Evolutionary conservation across 306 rosid species (phyloP), one percentile per base, ranked within the genome.

Genomic region (Cucurbita pepo): DNA sequence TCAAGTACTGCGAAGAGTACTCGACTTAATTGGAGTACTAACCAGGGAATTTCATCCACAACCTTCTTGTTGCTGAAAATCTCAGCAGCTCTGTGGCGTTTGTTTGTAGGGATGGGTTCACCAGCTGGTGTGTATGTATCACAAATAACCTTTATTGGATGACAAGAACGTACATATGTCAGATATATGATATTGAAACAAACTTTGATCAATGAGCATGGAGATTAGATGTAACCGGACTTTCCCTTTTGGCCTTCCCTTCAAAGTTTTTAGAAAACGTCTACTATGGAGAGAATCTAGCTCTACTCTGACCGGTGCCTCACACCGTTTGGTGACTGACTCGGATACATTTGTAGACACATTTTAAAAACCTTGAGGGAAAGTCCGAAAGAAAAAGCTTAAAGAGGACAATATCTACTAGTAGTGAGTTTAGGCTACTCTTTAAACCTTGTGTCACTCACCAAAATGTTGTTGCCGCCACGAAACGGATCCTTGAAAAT

Each of bases 391-490:
- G 34, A 4, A 3, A 30, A 30, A 30, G 3, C 34, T 30, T 3
- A 30, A 30, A 30, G 34, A 30, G 3, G 3, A 30, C 34, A 30
- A 30, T 30, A 30, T 30, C 3, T 30, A 3, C 34, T 30, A 30
- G 34, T 3, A 1, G 34, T 30, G 3, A 1, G 34, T 30, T 30
- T 30, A 3, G 3, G 3, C 3, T 2, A 4, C 1, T 70, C 56
- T 15, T 43, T 3, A 19, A 47, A 71, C 52, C 13, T 47, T 11
- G 43, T 22, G 57, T 30, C 43, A 62, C 91, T 74, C 84, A 95
- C 99, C 97, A 95, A 86, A 81, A 95, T 91, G 64, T 95, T 88
- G 88, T 95, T 95, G 8, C 99, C 97, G 18, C 99, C 97, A 5
- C 99, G 99, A 76, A 95, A 95, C 72, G 99, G 99, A 60, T 95